phyloP scores from a whole-genome alignment of 352 stramenopile species.

The Globisporangium emineosum region DNA sequence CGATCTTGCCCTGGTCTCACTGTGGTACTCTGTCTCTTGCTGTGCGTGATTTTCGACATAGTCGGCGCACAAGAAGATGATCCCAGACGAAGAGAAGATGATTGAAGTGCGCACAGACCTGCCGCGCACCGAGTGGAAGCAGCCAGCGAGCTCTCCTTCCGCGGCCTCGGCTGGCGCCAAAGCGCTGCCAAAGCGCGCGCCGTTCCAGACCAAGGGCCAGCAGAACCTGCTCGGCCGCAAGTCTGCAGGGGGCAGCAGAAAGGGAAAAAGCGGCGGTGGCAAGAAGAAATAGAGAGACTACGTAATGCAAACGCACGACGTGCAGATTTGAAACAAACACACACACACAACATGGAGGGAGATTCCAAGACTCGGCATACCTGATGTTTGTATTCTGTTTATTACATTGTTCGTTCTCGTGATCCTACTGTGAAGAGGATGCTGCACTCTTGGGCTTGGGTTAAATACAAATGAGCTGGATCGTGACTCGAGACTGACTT shows the following conservation, averaged over 20 bases:
- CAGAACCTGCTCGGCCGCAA: conserved; percentile 37
- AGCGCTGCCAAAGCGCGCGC: conserved; percentile 22
- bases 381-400: background rate
- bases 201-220: conserved; percentile 19
- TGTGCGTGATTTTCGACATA: conserved; percentile 19
- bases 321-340: no score
- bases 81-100: conserved; percentile 46
- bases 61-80: conserved; percentile 74
- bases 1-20: background rate
- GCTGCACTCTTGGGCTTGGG: background rate
- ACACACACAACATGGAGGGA: no score
- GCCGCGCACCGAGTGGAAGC: conserved; percentile 63
- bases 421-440: background rate
- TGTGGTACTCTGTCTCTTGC: background rate
- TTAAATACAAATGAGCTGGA: background rate
- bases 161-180: background rate
- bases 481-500: background rate
- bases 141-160: conserved; percentile 10
- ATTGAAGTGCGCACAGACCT: conserved; percentile 67
- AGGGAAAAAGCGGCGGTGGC: conserved; percentile 7
- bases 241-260: conserved; percentile 9
- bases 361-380: no score
- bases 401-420: background rate
- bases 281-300: conserved; percentile 33
- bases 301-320: background rate